These are phyloP conservation scores for Ambrosia artemisiifolia DNA, from an alignment of 129 eudicot genomes.

Conservation along the genomic window DNA sequence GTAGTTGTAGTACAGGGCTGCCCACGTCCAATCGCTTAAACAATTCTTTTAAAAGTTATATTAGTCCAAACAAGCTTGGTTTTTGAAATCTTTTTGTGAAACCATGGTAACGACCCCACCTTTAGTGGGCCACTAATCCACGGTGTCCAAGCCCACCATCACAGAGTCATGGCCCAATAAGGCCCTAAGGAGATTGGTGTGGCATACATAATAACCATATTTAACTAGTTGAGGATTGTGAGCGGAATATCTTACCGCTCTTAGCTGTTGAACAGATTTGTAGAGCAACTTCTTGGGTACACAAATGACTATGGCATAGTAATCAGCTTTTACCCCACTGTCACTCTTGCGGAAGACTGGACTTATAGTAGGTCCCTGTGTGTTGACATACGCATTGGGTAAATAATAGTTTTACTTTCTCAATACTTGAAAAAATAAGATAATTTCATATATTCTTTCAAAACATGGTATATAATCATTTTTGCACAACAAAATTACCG, in stretches of 20 bases:
- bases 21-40: background rate
- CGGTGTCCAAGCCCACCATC: background rate
- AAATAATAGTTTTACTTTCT: background rate
- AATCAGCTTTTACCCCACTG: conserved; percentile 54
- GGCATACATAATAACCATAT: conserved; percentile 3
- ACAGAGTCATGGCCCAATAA: background rate
- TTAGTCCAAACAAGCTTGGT: background rate
- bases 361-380: conserved; percentile 91
- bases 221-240: conserved; percentile 2
- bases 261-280: conserved; percentile 85
- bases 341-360: conserved; percentile 78
- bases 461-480: background rate
- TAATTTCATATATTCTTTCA: background rate
- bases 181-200: background rate
- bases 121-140: background rate
- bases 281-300: conserved; percentile 86
- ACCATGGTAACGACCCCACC: background rate
- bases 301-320: conserved; percentile 89
- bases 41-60: background rate
- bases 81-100: background rate
- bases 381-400: background rate
- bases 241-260: conserved; percentile 54
- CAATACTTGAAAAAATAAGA: background rate
- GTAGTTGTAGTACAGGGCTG: background rate
- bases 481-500: background rate